These are phyloP conservation scores for Angophora floribunda DNA, from an alignment of 345 rosid genomes.

Conservation along the genomic window DNA sequence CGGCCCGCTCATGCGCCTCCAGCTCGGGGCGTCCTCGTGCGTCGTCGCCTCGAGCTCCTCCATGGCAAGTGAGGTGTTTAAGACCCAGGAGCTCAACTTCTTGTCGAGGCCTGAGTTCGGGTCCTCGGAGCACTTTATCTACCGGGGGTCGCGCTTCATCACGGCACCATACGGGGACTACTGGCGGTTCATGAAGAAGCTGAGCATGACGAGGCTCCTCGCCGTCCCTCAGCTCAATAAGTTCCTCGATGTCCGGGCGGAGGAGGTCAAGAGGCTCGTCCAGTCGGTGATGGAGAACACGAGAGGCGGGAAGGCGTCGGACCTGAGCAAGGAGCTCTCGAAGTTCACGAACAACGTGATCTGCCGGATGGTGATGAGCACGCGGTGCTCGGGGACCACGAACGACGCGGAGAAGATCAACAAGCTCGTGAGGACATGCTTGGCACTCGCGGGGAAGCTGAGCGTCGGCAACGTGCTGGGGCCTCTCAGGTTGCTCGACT, in stretches of 20 bases:
- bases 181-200: constrained; percentile 29
- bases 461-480: constrained; percentile 55
- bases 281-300: constrained; percentile 6
- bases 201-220: constrained; percentile 19
- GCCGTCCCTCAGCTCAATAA: constrained; percentile 17
- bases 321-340: constrained; percentile 22
- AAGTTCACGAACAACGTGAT: constrained; percentile 40
- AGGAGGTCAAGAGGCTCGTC: constrained; percentile 14
- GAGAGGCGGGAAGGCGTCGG: constrained; percentile 11
- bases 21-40: constrained; percentile 6
- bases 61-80: constrained; percentile 15
- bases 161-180: constrained; percentile 9
- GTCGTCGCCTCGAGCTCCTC: constrained; percentile 10
- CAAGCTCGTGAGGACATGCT: constrained; percentile 21
- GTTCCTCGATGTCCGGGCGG: constrained; percentile 4
- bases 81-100: constrained; percentile 18
- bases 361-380: constrained; percentile 70
- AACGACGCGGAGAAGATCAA: constrained; percentile 34
- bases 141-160: constrained; percentile 11
- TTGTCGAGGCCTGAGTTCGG: constrained; percentile 22
- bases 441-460: constrained; percentile 46
- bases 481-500: constrained; percentile 42
- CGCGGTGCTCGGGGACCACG: constrained; percentile 37
- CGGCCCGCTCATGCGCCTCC: constrained; percentile 26
- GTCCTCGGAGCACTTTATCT: constrained; percentile 11